Evolutionary conservation across 2,329 filamentous ascomycete genomes (phyloP), one percentile per base, ranked within the genome.

Genomic region (Fusarium stilboides): DNA sequence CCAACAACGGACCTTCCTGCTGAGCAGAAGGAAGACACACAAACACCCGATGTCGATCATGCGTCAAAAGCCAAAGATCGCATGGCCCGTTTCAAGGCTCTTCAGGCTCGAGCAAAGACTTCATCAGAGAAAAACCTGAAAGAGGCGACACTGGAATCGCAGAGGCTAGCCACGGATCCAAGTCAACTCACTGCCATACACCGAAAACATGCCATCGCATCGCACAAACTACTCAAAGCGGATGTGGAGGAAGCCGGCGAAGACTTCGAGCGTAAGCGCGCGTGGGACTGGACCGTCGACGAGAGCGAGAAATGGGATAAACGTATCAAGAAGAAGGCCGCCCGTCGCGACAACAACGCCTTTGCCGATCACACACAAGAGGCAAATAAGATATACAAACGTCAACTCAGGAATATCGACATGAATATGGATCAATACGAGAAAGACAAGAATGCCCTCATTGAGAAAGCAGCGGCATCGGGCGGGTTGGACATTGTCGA

Each of bases 241-340:
- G 94, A 98, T 75, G 91, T 94, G 3, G 93, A 94, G 78, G 93
- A 93, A 19, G 85, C 87, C 0, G 94, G 94, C 34, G 94, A 93
- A 57, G 96, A 98, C 79, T 99, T 98, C 77, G 96, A 99, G 85
- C 92, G 96, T 71, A 98, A 98, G 82, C 91, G 96, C 40, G 96
- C 96, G 2, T 99, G 96, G 96, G 96, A 98, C 82, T 99, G 96
- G 93, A 99, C 96, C 1, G 85, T 95, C 8, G 96, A 99, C 69
- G 96, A 99, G 82, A 92, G 90, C 73, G 96, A 98, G 82, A 89
- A 88, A 71, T 99, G 96, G 96, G 96, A 99, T 80, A 91, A 91
- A 82, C 91, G 94, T 33, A 83, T 97, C 79, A 92, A 91, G 76
- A 97, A 97, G 86, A 97, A 94, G 83, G 88, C 89, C 61, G 88